Percentiles rank a stretch among this genome's conserved stretches.
phyloP scores from a whole-genome alignment of 306 rosid species.

The Sesbania bispinosa region DNA sequence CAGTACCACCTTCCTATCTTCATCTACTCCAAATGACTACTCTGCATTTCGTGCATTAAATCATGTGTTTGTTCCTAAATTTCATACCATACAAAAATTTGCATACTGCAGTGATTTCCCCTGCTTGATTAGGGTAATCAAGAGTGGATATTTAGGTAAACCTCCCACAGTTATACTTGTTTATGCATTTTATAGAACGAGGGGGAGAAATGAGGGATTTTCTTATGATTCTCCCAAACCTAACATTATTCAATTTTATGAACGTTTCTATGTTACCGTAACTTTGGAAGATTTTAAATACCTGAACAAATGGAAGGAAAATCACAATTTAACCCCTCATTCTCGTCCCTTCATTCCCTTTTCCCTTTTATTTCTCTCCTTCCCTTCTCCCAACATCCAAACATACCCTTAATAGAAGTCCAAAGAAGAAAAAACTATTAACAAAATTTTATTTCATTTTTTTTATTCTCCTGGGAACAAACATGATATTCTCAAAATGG shows the following conservation, averaged over 20 bases:
- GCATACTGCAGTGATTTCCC: neutral
- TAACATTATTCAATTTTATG: too few relatives aligned
- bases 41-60: neutral
- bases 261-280: too few relatives aligned
- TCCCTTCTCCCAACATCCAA: neutral
- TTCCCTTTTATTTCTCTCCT: neutral
- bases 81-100: neutral
- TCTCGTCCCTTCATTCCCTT: too few relatives aligned
- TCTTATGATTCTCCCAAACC: too few relatives aligned
- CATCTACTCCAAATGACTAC: neutral
- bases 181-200: too few relatives aligned
- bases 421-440: neutral
- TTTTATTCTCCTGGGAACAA: neutral
- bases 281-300: too few relatives aligned
- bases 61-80: neutral
- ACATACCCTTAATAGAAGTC: too few relatives aligned
- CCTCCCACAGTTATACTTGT: too few relatives aligned
- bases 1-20: neutral
- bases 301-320: too few relatives aligned
- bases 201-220: too few relatives aligned
- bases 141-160: neutral
- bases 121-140: neutral
- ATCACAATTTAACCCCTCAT: too few relatives aligned
- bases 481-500: neutral
- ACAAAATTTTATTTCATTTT: neutral